Conservation (phyloP, 176 grass and related monocot genomes). For the Oryza meyeriana region DNA sequence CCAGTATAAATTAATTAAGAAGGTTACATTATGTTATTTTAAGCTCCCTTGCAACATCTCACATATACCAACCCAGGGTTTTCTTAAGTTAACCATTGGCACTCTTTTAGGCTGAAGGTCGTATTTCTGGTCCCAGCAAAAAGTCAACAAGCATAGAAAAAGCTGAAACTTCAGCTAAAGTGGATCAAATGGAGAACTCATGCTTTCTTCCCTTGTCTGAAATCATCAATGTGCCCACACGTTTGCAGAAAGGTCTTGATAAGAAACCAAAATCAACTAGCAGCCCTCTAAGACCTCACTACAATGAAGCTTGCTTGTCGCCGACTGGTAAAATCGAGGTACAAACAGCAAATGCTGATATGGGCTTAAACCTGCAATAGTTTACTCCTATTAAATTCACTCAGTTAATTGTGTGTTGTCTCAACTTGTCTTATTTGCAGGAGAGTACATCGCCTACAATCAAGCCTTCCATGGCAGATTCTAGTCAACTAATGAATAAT, state of each 20-base stretch:
- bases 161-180: constrained; percentile 26
- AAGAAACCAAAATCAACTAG: constrained; percentile 33
- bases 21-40: background rate
- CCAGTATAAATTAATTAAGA: background rate
- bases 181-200: constrained; percentile 47
- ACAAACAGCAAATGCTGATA: constrained; percentile 7
- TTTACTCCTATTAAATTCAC: background rate
- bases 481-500: constrained; percentile 23
- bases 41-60: background rate
- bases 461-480: background rate
- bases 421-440: constrained; percentile 40
- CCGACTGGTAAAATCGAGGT: constrained; percentile 39
- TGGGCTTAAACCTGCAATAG: background rate
- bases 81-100: constrained; percentile 12
- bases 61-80: background rate
- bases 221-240: constrained; percentile 52
- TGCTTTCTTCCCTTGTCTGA: constrained; percentile 51
- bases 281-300: constrained; percentile 3
- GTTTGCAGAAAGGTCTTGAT: constrained; percentile 40
- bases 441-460: constrained; percentile 32
- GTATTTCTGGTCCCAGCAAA: constrained; percentile 30
- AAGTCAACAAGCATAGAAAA: constrained; percentile 24
- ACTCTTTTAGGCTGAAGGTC: constrained; percentile 37
- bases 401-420: background rate
- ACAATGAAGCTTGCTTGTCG: constrained; percentile 1